Evolutionary conservation across 257 asterid genomes (phyloP).

Genomic region (Parsonsia alboflavescens): DNA sequence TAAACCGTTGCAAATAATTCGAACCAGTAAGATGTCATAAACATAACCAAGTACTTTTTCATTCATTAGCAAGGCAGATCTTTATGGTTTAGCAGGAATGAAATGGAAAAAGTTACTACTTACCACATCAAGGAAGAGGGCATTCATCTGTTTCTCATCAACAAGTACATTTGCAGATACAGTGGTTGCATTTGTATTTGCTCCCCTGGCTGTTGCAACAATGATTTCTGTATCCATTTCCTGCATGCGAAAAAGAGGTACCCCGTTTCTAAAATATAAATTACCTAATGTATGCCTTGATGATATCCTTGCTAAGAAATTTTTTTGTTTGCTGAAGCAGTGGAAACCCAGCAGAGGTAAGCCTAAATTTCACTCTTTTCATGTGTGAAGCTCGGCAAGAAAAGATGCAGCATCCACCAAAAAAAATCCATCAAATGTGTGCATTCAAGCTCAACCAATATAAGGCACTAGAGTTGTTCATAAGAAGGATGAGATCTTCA

Average conservation of each 20-base stretch:
- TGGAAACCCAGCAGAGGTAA: not conserved
- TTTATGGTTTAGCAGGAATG: too few relatives aligned
- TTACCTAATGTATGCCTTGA: not conserved
- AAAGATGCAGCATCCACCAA: not conserved
- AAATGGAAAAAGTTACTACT: constrained; percentile 12
- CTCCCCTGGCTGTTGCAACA: constrained; percentile 80
- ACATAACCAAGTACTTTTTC: not conserved
- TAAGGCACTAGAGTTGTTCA: not conserved
- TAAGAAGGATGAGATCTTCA: not conserved
- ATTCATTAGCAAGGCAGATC: not conserved
- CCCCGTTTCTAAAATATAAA: not conserved
- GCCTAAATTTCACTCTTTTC: not conserved
- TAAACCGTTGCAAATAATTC: not conserved
- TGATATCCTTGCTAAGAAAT: not conserved
- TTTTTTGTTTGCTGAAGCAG: constrained; percentile 2
- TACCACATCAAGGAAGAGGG: constrained; percentile 92
- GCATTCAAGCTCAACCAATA: not conserved
- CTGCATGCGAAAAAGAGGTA: constrained; percentile 33
- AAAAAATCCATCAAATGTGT: not conserved
- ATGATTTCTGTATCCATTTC: constrained; percentile 83
- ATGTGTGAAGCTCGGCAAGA: not conserved
- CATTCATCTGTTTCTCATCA: constrained; percentile 94
- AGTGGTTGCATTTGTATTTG: constrained; percentile 68
- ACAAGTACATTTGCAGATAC: constrained; percentile 72
- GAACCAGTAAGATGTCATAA: not conserved